Evolutionary conservation across 2,329 filamentous ascomycete species (phyloP).

Genomic region (Ilyonectria sp.): DNA sequence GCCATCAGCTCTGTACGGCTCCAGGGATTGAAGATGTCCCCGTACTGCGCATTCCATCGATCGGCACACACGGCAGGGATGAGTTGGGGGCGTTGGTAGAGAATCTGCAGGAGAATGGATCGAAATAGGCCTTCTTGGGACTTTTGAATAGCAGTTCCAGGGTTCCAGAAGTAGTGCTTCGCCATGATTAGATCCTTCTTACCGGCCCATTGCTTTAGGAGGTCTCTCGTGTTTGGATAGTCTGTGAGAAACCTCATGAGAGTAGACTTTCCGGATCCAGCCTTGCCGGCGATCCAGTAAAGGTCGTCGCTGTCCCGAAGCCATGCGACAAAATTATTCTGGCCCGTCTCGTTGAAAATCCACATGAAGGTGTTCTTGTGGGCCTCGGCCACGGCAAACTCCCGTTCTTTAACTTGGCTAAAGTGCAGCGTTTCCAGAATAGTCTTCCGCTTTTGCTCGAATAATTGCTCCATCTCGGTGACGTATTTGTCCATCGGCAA

Average conservation of each 20-base stretch:
- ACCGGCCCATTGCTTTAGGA: conserved; percentile 50
- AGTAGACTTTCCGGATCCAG: conserved; percentile 60
- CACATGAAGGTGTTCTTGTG: background rate
- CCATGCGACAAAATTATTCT: background rate
- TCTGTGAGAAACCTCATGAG: conserved; percentile 56
- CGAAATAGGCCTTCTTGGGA: conserved; percentile 53
- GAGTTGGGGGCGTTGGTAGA: conserved; percentile 36
- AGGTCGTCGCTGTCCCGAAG: background rate
- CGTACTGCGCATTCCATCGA: background rate
- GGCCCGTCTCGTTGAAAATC: background rate
- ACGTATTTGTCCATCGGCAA: too few relatives aligned
- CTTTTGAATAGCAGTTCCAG: conserved; percentile 51
- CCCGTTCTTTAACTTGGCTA: background rate
- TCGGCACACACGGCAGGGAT: conserved; percentile 12
- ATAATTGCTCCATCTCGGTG: too few relatives aligned
- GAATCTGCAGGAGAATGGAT: conserved; percentile 50
- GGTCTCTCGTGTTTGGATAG: conserved; percentile 30
- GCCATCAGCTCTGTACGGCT: too few relatives aligned
- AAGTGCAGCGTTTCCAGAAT: background rate
- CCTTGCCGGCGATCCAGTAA: conserved; percentile 53
- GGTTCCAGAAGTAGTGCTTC: conserved; percentile 55
- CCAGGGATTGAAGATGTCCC: too few relatives aligned
- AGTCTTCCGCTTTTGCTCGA: too few relatives aligned
- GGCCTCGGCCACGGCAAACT: background rate
- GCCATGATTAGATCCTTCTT: conserved; percentile 40